Evolutionary conservation across 345 rosid genomes (phyloP).

Genomic region (Linum lewisii): DNA sequence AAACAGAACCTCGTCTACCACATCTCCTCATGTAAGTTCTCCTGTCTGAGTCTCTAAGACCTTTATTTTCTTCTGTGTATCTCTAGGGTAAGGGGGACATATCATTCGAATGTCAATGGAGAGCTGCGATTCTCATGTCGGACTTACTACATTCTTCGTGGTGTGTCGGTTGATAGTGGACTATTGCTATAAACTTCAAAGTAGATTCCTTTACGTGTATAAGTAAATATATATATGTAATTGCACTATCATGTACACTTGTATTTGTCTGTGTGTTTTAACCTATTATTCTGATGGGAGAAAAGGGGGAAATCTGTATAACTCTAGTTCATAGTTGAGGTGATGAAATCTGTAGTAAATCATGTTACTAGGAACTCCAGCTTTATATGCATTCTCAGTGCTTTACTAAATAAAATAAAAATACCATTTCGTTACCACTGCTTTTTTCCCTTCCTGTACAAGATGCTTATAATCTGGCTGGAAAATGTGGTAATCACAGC

Average conservation of each 20-base stretch:
- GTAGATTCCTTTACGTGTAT: background rate
- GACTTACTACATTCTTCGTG: background rate
- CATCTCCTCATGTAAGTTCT: constrained; percentile 33
- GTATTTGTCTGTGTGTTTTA: too few species aligned
- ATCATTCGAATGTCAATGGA: background rate
- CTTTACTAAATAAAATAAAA: too few species aligned
- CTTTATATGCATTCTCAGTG: too few species aligned
- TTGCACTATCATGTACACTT: too few species aligned
- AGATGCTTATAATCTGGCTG: too few species aligned
- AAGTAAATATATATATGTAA: too few species aligned
- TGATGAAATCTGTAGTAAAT: background rate
- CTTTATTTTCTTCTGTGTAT: background rate
- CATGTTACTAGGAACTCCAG: background rate
- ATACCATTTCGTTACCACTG: too few species aligned
- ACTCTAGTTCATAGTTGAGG: background rate
- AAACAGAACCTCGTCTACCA: constrained; percentile 35
- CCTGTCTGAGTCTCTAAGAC: constrained; percentile 12
- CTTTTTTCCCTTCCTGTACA: too few species aligned
- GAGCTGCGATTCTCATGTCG: background rate
- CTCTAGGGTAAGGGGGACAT: background rate
- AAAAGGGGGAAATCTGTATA: too few species aligned
- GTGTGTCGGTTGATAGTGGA: background rate
- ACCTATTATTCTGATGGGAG: too few species aligned
- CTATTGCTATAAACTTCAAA: background rate
- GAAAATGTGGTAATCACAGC: too few species aligned